Conservation (phyloP, 1,139 yeast species). For the Lodderomyces margitis region DNA sequence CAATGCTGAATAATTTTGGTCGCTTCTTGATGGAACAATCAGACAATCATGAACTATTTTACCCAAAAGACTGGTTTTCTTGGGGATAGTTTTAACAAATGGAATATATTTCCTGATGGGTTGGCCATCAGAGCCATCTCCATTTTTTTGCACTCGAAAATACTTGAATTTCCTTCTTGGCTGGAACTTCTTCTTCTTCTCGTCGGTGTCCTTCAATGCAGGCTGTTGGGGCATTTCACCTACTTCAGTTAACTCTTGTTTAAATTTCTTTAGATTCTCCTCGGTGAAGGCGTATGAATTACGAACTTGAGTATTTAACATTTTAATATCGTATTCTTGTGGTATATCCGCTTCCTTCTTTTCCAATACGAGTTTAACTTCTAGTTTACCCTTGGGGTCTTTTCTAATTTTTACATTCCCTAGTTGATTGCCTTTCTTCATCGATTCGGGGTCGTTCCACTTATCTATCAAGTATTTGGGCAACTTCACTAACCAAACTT, state of each 20-base stretch:
- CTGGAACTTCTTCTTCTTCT: conserved; percentile 26
- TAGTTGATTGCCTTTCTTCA: conserved; percentile 69
- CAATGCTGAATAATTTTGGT: conserved; percentile 61
- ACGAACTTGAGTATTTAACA: conserved; percentile 74
- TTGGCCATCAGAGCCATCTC: conserved; percentile 16
- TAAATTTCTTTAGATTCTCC: conserved; percentile 70
- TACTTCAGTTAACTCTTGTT: conserved; percentile 54
- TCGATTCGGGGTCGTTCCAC: conserved; percentile 65
- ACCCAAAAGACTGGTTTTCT: conserved; percentile 82
- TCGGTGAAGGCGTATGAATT: conserved; percentile 92
- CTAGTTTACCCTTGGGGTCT: conserved; percentile 41
- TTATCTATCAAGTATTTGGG: conserved; percentile 83
- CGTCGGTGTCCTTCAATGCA: conserved; percentile 25
- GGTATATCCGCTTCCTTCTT: conserved; percentile 54
- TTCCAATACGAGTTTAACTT: conserved; percentile 59
- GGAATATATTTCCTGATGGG: conserved; percentile 53
- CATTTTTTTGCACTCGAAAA: conserved; percentile 28
- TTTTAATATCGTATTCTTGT: conserved; percentile 74
- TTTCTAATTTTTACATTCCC: conserved; percentile 76
- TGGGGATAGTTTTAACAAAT: conserved; percentile 77
- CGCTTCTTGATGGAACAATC: conserved; percentile 74
- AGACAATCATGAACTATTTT: conserved; percentile 92
- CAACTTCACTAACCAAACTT: conserved; percentile 88
- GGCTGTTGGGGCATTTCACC: conserved; percentile 44
- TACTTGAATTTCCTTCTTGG: conserved; percentile 24